Evolutionary conservation across 208 protist genomes (phyloP).

Genomic region (Sergeia podlipaevii): DNA sequence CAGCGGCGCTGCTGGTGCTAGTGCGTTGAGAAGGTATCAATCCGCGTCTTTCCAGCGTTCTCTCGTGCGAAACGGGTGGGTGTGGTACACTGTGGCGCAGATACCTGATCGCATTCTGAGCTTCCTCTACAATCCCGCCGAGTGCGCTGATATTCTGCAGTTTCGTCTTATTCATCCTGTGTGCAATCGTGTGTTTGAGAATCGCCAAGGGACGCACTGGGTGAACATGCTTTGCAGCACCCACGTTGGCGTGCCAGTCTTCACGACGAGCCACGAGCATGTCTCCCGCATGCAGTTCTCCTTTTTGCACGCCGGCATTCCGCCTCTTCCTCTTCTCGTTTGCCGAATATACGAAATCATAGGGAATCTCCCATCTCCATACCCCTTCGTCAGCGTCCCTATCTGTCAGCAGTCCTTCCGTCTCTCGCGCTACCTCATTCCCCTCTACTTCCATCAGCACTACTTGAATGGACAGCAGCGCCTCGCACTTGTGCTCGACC

Average conservation of each 20-base stretch:
- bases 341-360: constrained; percentile 57
- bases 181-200: constrained; percentile 51
- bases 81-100: constrained; percentile 28
- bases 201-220: constrained; percentile 39
- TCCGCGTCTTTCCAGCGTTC: constrained; percentile 7
- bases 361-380: constrained; percentile 47
- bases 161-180: constrained; percentile 52
- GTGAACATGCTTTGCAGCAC: constrained; percentile 45
- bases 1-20: not conserved
- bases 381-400: constrained; percentile 47
- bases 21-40: too few relatives aligned
- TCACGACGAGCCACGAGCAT: constrained; percentile 21
- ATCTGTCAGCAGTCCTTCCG: constrained; percentile 53
- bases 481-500: constrained; percentile 48
- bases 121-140: constrained; percentile 29
- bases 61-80: constrained; percentile 14
- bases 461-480: constrained; percentile 46
- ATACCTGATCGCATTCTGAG: constrained; percentile 25
- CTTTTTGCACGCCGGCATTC: constrained; percentile 30
- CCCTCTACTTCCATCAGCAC: constrained; percentile 45
- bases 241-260: constrained; percentile 30
- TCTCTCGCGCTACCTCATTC: constrained; percentile 34
- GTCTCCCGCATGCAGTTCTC: constrained; percentile 50
- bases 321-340: constrained; percentile 52
- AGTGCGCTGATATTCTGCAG: constrained; percentile 28